phyloP scores from a whole-genome alignment of 1,284 basidiomycete species.

The Wolfiporia cocos region DNA sequence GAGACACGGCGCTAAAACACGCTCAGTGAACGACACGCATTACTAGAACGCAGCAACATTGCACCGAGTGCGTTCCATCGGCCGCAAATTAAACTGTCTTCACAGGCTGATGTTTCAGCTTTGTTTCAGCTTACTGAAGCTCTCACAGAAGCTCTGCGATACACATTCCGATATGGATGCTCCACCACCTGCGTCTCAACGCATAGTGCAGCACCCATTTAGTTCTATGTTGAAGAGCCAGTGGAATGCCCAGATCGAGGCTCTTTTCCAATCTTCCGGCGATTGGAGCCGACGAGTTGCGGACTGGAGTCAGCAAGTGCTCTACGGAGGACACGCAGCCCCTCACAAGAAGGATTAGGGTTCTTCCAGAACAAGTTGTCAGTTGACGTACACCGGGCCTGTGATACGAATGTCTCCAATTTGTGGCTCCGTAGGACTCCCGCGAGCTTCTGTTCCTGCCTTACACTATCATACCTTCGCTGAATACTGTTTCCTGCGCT shows the following conservation, averaged over 20 bases:
- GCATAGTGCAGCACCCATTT: conserved; percentile 23
- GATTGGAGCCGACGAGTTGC: conserved; percentile 17
- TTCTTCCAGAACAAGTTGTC: not conserved
- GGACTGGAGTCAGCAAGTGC: conserved; percentile 20
- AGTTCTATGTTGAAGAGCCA: conserved; percentile 18
- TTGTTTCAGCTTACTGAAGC: conserved; percentile 20
- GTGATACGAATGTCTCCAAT: not conserved
- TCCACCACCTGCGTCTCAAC: conserved; percentile 19
- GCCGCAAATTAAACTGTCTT: not conserved
- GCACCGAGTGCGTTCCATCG: conserved; percentile 17
- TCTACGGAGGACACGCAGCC: conserved; percentile 21
- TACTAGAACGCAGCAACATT: conserved; percentile 22
- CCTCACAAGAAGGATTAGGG: not conserved
- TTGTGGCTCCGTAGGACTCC: not conserved
- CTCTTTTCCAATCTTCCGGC: conserved; percentile 17
- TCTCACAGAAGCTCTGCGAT: conserved; percentile 22
- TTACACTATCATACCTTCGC: no score
- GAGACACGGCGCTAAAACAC: not conserved
- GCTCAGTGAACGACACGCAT: not conserved
- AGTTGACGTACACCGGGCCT: not conserved
- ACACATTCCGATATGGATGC: conserved; percentile 15
- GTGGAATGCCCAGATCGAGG: conserved; percentile 26
- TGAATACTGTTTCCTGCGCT: no score
- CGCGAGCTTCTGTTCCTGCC: not conserved
- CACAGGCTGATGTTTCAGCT: not conserved